Evolutionary conservation across 2,329 filamentous ascomycete genomes (phyloP).

Genomic region (Monilinia fructigena): DNA sequence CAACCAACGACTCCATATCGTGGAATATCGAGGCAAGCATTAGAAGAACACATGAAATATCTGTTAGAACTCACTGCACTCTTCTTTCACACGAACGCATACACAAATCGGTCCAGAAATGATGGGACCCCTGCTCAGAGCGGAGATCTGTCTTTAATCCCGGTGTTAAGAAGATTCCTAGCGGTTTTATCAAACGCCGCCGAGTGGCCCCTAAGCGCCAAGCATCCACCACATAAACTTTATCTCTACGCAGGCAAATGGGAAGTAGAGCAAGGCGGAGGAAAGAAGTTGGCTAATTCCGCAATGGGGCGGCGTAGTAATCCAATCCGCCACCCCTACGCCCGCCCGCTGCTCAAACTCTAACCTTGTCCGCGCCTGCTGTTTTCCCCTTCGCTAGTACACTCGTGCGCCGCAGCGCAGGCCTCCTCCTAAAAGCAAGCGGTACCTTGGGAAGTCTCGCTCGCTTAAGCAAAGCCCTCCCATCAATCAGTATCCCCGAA

Average conservation of each 20-base stretch:
- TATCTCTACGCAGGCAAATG: constrained; percentile 78
- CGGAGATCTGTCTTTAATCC: too few relatives aligned
- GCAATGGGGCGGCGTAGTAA: constrained; percentile 83
- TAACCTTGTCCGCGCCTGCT: constrained; percentile 82
- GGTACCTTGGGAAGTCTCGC: constrained; percentile 93
- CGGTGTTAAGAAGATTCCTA: constrained; percentile 80
- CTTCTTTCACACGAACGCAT: too few relatives aligned
- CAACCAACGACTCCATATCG: constrained; percentile 71
- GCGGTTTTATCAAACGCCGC: constrained; percentile 97
- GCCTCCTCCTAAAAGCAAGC: constrained; percentile 82
- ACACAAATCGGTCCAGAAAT: too few relatives aligned
- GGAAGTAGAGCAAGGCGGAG: constrained; percentile 46
- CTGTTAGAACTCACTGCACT: constrained; percentile 71
- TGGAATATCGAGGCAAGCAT: constrained; percentile 85
- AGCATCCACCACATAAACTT: constrained; percentile 97
- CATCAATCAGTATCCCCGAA: constrained; percentile 86
- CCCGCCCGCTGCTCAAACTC: constrained; percentile 85
- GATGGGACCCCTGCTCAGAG: too few relatives aligned
- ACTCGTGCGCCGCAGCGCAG: constrained; percentile 76
- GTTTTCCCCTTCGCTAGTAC: constrained; percentile 87
- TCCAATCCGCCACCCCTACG: constrained; percentile 62
- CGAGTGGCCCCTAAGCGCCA: constrained; percentile 92
- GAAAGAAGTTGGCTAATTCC: constrained; percentile 84
- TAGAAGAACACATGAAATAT: constrained; percentile 75
- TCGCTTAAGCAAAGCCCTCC: constrained; percentile 76